These are phyloP conservation scores for Gilbertella persicaria DNA, from an alignment of 371 early-diverging fungal genomes.

Conservation along the genomic window DNA sequence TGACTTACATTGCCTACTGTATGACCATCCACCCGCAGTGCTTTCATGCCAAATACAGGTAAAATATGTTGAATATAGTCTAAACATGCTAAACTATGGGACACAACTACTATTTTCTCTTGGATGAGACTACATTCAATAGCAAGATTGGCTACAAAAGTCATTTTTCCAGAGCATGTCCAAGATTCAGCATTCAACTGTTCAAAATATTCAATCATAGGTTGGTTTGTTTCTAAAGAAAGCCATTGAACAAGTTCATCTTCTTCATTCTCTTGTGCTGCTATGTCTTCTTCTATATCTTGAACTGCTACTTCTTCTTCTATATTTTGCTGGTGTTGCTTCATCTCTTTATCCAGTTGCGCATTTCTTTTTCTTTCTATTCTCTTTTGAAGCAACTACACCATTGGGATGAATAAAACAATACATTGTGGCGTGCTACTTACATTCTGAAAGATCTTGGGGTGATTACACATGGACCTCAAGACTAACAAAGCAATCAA, in stretches of 20 bases:
- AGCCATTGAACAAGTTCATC: neutral
- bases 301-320: neutral
- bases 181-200: conserved; percentile 21
- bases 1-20: conserved; percentile 32
- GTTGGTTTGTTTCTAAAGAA: neutral
- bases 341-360: conserved; percentile 3
- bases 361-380: conserved; percentile 5
- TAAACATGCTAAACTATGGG: conserved; percentile 70
- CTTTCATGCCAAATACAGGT: conserved; percentile 9
- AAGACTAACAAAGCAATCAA: conserved; percentile 28
- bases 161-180: conserved; percentile 32
- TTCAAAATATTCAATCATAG: conserved; percentile 4
- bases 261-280: conserved; percentile 10
- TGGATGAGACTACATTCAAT: conserved; percentile 32
- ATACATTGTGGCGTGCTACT: neutral
- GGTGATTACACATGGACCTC: conserved; percentile 74
- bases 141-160: conserved; percentile 22
- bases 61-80: conserved; percentile 54
- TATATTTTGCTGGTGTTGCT: neutral
- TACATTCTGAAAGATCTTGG: conserved; percentile 56
- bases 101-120: conserved; percentile 79
- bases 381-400: conserved; percentile 13
- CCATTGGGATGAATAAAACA: neutral
- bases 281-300: neutral
- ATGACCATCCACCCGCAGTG: conserved; percentile 56